A percentile compares a stretch with the other conserved stretches of the same genome.
Conservation (phyloP, 805 yeast genomes). For the Saccharomycopsis malanga region DNA sequence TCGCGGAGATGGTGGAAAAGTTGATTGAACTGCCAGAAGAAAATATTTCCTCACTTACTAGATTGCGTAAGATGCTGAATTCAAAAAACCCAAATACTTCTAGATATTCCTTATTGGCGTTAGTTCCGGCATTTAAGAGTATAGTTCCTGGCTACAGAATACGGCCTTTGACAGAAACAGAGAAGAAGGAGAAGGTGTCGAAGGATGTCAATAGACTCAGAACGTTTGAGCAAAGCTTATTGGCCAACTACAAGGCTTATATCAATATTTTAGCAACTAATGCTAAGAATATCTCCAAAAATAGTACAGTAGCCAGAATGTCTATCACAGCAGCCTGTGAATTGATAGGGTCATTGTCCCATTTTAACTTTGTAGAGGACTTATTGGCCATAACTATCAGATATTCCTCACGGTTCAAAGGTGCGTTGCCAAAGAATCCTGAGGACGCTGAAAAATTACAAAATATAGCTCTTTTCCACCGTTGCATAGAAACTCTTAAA, state of each 20-base stretch:
- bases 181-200: constrained; percentile 73
- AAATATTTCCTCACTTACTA: constrained; percentile 53
- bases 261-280: constrained; percentile 47
- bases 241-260: constrained; percentile 61
- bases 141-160: constrained; percentile 86
- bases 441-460: constrained; percentile 7
- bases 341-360: constrained; percentile 56
- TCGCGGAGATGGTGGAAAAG: constrained; percentile 73
- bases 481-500: constrained; percentile 60
- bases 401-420: constrained; percentile 50
- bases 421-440: constrained; percentile 13
- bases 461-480: constrained; percentile 35
- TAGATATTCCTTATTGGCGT: constrained; percentile 67
- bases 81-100: constrained; percentile 60
- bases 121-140: constrained; percentile 77
- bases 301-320: constrained; percentile 39
- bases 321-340: constrained; percentile 79
- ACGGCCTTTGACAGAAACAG: constrained; percentile 73
- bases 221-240: constrained; percentile 71
- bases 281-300: constrained; percentile 32
- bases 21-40: constrained; percentile 88
- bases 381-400: constrained; percentile 60
- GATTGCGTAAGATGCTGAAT: constrained; percentile 62
- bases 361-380: constrained; percentile 78
- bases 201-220: constrained; percentile 76